Evolutionary conservation across 441 rosid species (phyloP), one percentile per base, ranked within the genome.

Genomic region (Eruca vesicaria): DNA sequence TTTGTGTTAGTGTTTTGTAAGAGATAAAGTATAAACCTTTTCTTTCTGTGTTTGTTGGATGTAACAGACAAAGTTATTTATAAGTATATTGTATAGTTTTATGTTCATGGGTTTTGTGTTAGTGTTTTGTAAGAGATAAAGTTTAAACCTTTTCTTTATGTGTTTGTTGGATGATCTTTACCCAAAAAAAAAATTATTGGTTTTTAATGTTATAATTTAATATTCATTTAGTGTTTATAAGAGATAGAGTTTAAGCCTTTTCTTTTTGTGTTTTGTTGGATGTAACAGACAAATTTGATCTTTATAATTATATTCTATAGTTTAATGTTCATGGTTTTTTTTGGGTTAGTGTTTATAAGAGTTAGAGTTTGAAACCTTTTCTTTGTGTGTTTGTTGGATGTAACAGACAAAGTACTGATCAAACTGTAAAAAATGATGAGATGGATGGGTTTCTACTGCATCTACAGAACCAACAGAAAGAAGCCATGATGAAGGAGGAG

Each of bases 381-480:
- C 14, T 58, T 50, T 66, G 59, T 58, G 35, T 65, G 50, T 75
- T 63, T 21, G 26, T 79, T 70, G 66, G 80, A 74, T 70, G 62
- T 19, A 55, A 75, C 86, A 94, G 98, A 82, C 96, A 80, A 57
- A 71, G 90, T 19, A 45, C 78, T 81, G 98, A 81, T 63, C 62
- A 94, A 21, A 85, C 78, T 0, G 94, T 92, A 12, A 84, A 70
- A 59, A 82, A 89, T 75, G 92, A 72, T 53, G 98, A 96, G 59
- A 89, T 96, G 93, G 96, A 92, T 48, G 99, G 97, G 60, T 94
- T 96, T 82, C 67, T 90, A 48, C 63, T 89, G 72, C 91, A 96
- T 85, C 81, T 94, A 21, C 99, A 96, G 78, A 88, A 88, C 74
- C 90, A 92, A 77, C 96, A 84, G 86, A 89, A 78, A 86, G 90